A percentile compares a stretch with the other conserved stretches of the same genome.
These are phyloP conservation scores for Phytopythium montanum DNA, from an alignment of 352 stramenopile genomes.

Conservation along the genomic window DNA sequence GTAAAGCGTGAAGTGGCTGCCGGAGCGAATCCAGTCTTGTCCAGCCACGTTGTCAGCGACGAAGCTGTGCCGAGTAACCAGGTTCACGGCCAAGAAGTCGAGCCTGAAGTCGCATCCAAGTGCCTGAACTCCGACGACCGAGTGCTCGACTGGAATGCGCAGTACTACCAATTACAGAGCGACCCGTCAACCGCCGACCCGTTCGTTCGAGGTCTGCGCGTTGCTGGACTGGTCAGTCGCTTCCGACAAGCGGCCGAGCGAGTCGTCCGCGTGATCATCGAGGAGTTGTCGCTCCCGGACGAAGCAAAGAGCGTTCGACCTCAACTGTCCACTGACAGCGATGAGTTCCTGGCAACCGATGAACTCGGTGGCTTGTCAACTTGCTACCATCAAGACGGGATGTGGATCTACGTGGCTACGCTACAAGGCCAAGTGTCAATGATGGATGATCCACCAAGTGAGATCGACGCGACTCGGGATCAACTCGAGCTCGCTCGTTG, in stretches of 20 bases:
- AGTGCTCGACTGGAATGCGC: neutral
- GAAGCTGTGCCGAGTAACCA: neutral
- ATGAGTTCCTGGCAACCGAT: constrained; percentile 41
- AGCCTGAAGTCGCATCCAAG: neutral
- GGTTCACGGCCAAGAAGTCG: neutral
- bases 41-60: neutral
- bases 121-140: neutral
- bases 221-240: neutral
- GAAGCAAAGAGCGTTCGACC: constrained; percentile 16
- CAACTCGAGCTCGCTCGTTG: constrained; percentile 23
- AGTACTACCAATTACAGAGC: neutral
- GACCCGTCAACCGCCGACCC: neutral
- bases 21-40: neutral
- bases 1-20: neutral
- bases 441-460: neutral
- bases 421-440: neutral
- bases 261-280: constrained; percentile 26
- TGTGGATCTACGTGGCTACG: constrained; percentile 35
- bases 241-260: neutral
- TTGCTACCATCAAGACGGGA: constrained; percentile 27
- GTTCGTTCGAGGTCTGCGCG: neutral
- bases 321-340: constrained; percentile 12
- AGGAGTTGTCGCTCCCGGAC: constrained; percentile 26
- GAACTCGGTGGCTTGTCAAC: constrained; percentile 13
- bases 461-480: neutral